Percentiles rank a stretch among this genome's conserved stretches.
phyloP scores from a whole-genome alignment of 768 basidiomycete species.

The Rhizopogon salebrosus region DNA sequence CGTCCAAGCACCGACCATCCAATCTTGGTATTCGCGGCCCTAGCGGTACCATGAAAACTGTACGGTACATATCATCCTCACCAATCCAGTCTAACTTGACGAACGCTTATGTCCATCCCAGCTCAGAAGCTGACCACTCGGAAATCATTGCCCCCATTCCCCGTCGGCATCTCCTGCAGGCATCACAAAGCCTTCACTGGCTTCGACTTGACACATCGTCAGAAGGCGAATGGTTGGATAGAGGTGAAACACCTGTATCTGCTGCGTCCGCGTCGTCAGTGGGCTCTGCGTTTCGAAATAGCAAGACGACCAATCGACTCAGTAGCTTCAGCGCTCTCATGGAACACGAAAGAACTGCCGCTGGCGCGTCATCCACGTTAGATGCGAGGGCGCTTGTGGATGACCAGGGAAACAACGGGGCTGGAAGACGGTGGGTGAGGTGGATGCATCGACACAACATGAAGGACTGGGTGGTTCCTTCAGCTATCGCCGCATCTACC shows the following conservation, averaged over 20 bases:
- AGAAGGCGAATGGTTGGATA: slow-evolving; percentile 37
- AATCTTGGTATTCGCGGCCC: slow-evolving; percentile 14
- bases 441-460: slow-evolving; percentile 76
- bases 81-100: not conserved
- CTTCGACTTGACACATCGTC: slow-evolving; percentile 38
- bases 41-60: slow-evolving; percentile 8
- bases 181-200: slow-evolving; percentile 56
- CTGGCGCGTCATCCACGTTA: slow-evolving; percentile 7
- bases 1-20: slow-evolving; percentile 3
- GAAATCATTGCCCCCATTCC: slow-evolving; percentile 63
- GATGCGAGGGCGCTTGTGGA: slow-evolving; percentile 12
- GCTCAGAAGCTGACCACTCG: slow-evolving; percentile 24
- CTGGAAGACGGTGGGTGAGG: slow-evolving; percentile 61
- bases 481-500: slow-evolving; percentile 45
- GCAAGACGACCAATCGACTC: slow-evolving; percentile 14
- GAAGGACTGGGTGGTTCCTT: slow-evolving; percentile 55
- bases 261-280: slow-evolving; percentile 18
- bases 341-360: slow-evolving; percentile 25
- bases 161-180: slow-evolving; percentile 60
- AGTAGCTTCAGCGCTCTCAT: slow-evolving; percentile 44
- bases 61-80: slow-evolving; percentile 10
- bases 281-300: slow-evolving; percentile 18
- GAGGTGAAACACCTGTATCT: slow-evolving; percentile 41
- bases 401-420: slow-evolving; percentile 26
- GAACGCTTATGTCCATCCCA: not conserved